Percentiles rank a stretch among this genome's conserved stretches.
phyloP scores from a whole-genome alignment of 208 protist genomes.

The Acanthamoeba castellanii region DNA sequence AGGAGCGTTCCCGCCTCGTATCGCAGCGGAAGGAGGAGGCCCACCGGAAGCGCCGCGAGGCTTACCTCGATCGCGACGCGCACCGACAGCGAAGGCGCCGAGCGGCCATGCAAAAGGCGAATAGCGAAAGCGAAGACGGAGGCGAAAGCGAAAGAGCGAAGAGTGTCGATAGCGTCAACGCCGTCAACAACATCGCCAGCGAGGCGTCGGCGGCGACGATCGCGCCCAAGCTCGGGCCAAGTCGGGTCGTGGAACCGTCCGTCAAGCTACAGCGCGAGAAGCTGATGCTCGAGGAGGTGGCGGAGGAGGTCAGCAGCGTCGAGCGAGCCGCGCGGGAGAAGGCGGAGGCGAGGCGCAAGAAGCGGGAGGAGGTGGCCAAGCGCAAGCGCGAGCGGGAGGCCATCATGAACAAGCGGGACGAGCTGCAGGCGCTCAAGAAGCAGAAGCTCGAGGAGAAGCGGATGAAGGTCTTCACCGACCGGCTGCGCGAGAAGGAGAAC shows the following conservation, averaged over 20 bases:
- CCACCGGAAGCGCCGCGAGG: background rate
- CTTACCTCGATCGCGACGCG: background rate
- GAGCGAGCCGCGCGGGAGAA: background rate
- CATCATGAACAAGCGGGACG: background rate
- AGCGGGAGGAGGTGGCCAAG: background rate
- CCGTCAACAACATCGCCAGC: no score
- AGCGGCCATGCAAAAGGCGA: no score
- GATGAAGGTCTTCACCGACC: background rate
- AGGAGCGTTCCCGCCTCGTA: background rate
- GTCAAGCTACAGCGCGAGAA: background rate
- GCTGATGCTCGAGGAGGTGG: background rate
- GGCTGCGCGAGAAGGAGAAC: background rate
- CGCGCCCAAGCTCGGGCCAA: background rate
- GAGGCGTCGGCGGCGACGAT: background rate
- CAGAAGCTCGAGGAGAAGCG: slow-evolving; percentile 26
- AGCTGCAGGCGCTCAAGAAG: slow-evolving; percentile 19
- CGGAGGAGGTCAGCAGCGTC: background rate
- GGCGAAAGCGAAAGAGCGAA: background rate
- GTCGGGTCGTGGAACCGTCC: background rate
- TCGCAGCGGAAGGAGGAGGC: background rate
- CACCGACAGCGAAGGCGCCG: no score
- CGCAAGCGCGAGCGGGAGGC: slow-evolving; percentile 3
- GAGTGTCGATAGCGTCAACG: no score
- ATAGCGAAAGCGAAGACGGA: no score
- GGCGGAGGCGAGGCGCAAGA: background rate